A percentile compares a stretch with the other conserved stretches of the same genome.
These are phyloP conservation scores for Bretziella fagacearum DNA, from an alignment of 2,329 filamentous ascomycete genomes.

Conservation along the genomic window DNA sequence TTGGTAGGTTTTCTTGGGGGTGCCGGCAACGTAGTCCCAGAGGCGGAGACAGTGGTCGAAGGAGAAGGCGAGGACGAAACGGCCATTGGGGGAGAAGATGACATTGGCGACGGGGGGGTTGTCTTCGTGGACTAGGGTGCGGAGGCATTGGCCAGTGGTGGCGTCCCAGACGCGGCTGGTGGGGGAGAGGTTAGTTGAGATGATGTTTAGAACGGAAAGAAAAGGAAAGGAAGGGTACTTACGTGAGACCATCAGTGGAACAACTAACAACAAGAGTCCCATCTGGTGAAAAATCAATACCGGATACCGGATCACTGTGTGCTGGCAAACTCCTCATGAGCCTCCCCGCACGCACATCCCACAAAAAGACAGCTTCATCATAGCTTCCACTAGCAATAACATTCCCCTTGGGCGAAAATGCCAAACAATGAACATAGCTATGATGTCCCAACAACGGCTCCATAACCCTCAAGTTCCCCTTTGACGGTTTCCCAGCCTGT, in stretches of 20 bases:
- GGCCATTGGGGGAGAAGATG: conserved; percentile 85
- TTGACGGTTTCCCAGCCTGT: conserved; percentile 16
- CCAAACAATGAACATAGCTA: conserved; percentile 87
- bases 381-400: conserved; percentile 91
- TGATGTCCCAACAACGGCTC: conserved; percentile 67
- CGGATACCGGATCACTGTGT: conserved; percentile 84
- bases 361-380: conserved; percentile 91
- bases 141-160: conserved; percentile 80
- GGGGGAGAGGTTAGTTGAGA: conserved; percentile 5
- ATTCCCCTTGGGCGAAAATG: conserved; percentile 96
- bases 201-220: not conserved
- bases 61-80: conserved; percentile 80
- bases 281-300: conserved; percentile 83
- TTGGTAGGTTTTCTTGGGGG: conserved; percentile 92
- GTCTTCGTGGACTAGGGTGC: conserved; percentile 91
- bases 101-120: conserved; percentile 35
- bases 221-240: conserved; percentile 21
- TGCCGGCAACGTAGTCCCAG: conserved; percentile 87
- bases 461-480: conserved; percentile 22
- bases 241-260: conserved; percentile 78
- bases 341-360: conserved; percentile 79
- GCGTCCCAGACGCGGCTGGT: conserved; percentile 82
- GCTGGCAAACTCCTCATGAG: conserved; percentile 84
- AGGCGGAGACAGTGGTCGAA: conserved; percentile 78
- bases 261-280: conserved; percentile 86